Base-by-base conservation (phyloP, 345 rosid genomes). In the Excoecaria cochinchinensis region DNA sequence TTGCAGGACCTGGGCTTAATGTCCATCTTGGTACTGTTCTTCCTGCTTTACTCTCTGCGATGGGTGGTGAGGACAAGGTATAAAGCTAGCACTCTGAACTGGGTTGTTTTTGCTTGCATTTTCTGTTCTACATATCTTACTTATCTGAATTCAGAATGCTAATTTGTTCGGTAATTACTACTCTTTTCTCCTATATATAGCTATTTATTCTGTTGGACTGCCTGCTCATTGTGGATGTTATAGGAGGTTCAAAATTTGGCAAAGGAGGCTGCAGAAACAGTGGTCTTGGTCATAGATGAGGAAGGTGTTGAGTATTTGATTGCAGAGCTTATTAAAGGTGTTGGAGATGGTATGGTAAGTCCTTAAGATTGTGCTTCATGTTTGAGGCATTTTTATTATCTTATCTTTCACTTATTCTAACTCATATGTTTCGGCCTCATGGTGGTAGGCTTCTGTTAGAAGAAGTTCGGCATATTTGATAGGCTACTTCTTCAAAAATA, bases 1-100 rank as follows among this genome's bases (percentile, higher is more conserved):
- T 93, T 85, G 98, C 99, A 4, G 97, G 99, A 74, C 81, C 97
- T 74, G 97, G 99, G 67, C 91, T 95, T 58, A 89, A 90, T 79
- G 67, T 77, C 80, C 99, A 95, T 83, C 93, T 95, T 75, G 91
- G 97, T 72, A 90, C 92, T 50, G 80, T 95, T 79, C 93, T 95
- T 83, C 98, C 99, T 81, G 90, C 95, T 73, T 88, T 95, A 80
- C 98, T 95, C 61, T 85, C 95, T 39, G 93, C 93, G 58, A 87
- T 92, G 92, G 92, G 96, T 69, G 86, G 80, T 69, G 91, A 87
- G 56, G 90, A 93, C 50, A 59, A 72, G 96, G 99, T 95, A 77
- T 58, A 66, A 39, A 15, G 24, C 51, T 74, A 39, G 47, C 16
- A n/a, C 38, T 71, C 1, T 42, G 17, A 76, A 17, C 6, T 24